phyloP scores from a whole-genome alignment of 2,329 filamentous ascomycete species.

The Fusarium sp. region DNA sequence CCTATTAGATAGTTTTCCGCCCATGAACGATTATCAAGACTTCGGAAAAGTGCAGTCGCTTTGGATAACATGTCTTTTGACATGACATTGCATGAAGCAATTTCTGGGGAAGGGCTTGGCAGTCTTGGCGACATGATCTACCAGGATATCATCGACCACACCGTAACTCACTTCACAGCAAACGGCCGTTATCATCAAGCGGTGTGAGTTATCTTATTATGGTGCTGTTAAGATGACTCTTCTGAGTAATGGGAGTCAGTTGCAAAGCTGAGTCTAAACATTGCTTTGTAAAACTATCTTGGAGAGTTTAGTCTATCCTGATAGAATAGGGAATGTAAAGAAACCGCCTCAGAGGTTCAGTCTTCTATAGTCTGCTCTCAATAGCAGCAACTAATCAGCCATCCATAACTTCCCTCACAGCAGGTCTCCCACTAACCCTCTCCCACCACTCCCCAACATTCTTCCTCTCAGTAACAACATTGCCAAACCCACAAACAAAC shows the following conservation, averaged over 20 bases:
- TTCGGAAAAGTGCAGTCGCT: neutral
- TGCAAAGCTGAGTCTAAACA: too few relatives aligned
- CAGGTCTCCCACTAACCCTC: neutral
- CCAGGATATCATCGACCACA: neutral
- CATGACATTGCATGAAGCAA: neutral
- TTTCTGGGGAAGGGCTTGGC: neutral
- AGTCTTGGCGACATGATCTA: neutral
- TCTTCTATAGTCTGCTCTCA: too few relatives aligned
- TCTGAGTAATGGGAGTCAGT: too few relatives aligned
- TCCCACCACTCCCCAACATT: neutral
- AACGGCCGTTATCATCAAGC: accelerated
- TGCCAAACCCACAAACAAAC: neutral
- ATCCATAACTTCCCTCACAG: neutral
- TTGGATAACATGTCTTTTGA: neutral
- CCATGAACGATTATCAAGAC: accelerated
- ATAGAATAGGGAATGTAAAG: too few relatives aligned
- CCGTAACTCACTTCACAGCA: neutral
- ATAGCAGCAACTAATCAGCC: neutral
- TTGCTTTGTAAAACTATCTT: too few relatives aligned
- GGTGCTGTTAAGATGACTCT: too few relatives aligned
- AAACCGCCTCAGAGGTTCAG: too few relatives aligned
- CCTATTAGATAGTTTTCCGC: neutral
- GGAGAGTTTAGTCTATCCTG: too few relatives aligned
- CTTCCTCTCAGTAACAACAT: neutral
- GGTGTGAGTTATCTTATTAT: neutral